Conservation (phyloP, 352 stramenopile species). For the Phytophthora agathidicida region DNA sequence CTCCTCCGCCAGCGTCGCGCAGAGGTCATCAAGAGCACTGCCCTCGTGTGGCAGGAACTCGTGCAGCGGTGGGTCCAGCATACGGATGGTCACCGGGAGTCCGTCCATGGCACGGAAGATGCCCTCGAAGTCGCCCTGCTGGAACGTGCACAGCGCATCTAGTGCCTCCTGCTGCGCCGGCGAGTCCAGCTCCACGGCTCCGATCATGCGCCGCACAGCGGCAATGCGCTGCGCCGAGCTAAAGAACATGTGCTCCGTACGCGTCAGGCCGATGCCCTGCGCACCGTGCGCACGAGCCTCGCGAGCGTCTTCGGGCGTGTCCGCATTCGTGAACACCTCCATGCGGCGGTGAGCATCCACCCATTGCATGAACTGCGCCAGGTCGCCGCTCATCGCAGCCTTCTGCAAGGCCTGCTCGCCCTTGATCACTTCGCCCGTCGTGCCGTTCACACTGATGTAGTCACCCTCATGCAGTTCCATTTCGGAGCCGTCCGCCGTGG, state of each 20-base stretch:
- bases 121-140: slow-evolving; percentile 30
- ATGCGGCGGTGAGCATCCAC: slow-evolving; percentile 34
- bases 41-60: slow-evolving; percentile 33
- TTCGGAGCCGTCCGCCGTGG: slow-evolving; percentile 6
- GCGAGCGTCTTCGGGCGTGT: slow-evolving; percentile 26
- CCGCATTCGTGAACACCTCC: slow-evolving; percentile 32
- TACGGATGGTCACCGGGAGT: slow-evolving; percentile 27
- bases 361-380: slow-evolving; percentile 33
- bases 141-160: slow-evolving; percentile 24
- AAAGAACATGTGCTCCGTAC: slow-evolving; percentile 36
- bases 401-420: slow-evolving; percentile 26
- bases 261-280: slow-evolving; percentile 29
- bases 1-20: slow-evolving; percentile 21
- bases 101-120: slow-evolving; percentile 33
- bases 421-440: slow-evolving; percentile 31
- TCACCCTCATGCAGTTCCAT: slow-evolving; percentile 23
- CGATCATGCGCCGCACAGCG: slow-evolving; percentile 30
- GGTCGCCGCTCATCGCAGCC: slow-evolving; percentile 20
- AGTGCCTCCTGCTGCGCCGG: slow-evolving; percentile 27
- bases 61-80: slow-evolving; percentile 28
- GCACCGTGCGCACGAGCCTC: slow-evolving; percentile 24
- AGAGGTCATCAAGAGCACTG: slow-evolving; percentile 27
- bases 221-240: slow-evolving; percentile 23
- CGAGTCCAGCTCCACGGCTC: slow-evolving; percentile 31
- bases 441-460: slow-evolving; percentile 32